These are phyloP conservation scores for Cephaloascus fragrans DNA, from an alignment of 805 yeast species.

Conservation along the genomic window DNA sequence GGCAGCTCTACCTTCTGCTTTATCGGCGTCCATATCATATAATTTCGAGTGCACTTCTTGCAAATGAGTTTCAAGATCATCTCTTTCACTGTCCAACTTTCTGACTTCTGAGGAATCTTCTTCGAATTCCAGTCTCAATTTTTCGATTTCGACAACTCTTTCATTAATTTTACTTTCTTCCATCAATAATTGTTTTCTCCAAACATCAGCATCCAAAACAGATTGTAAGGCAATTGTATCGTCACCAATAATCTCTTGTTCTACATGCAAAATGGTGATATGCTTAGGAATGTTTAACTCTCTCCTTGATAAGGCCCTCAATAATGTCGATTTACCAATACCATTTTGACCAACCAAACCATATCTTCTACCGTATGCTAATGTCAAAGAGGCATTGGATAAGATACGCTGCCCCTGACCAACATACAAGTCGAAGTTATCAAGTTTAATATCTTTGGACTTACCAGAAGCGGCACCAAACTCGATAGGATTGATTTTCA, in stretches of 20 bases:
- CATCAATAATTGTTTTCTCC: conserved; percentile 82
- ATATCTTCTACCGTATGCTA: conserved; percentile 88
- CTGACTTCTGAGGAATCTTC: conserved; percentile 66
- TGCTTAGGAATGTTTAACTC: conserved; percentile 92
- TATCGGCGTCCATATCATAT: conserved; percentile 90
- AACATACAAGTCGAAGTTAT: conserved; percentile 86
- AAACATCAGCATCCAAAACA: conserved; percentile 98
- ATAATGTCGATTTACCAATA: conserved; percentile 95
- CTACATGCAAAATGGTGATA: conserved; percentile 92
- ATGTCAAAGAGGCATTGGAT: conserved; percentile 76
- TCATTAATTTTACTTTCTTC: conserved; percentile 72
- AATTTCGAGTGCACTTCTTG: conserved; percentile 75
- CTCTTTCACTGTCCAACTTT: conserved; percentile 82
- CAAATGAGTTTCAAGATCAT: conserved; percentile 71
- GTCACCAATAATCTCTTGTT: conserved; percentile 94
- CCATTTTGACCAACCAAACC: conserved; percentile 99
- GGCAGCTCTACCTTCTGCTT: conserved; percentile 96
- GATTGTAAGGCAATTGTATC: conserved; percentile 86
- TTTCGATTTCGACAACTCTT: conserved; percentile 68
- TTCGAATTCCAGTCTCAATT: conserved; percentile 59
- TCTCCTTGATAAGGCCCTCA: conserved; percentile 87
- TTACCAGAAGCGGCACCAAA: conserved; percentile 84
- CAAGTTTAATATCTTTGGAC: conserved; percentile 93
- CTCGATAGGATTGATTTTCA: conserved; percentile 91
- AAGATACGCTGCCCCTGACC: conserved; percentile 93